A percentile compares a stretch with the other conserved stretches of the same genome.
Conservation (phyloP, 1,284 basidiomycete genomes). For the Ustilago xerochloae region DNA sequence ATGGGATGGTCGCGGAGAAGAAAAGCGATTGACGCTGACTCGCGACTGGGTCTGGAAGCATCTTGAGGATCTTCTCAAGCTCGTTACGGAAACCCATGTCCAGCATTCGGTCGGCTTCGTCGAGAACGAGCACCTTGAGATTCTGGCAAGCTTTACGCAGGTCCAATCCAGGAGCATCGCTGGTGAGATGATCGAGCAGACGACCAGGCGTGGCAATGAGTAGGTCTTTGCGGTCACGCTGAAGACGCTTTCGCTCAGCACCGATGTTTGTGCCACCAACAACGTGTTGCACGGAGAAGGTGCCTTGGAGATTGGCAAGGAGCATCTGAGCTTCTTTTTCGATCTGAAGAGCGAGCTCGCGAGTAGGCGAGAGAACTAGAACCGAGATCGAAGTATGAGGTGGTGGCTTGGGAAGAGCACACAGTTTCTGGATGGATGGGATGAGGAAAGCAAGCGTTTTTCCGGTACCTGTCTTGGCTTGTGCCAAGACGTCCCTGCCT, state of each 20-base stretch:
- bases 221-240: conserved; percentile 67
- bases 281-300: conserved; percentile 67
- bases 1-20: conserved; percentile 71
- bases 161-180: conserved; percentile 64
- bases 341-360: conserved; percentile 71
- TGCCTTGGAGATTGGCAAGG: conserved; percentile 45
- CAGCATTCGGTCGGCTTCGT: conserved; percentile 71
- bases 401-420: conserved; percentile 39
- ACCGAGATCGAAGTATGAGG: conserved; percentile 55
- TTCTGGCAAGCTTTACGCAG: conserved; percentile 57
- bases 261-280: conserved; percentile 71
- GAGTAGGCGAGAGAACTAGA: conserved; percentile 71
- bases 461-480: conserved; percentile 92
- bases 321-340: conserved; percentile 61
- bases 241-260: conserved; percentile 65
- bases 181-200: conserved; percentile 70
- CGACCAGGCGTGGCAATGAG: conserved; percentile 72
- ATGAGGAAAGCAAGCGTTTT: conserved; percentile 92
- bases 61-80: conserved; percentile 63
- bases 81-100: conserved; percentile 67
- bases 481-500: conserved; percentile 74
- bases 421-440: conserved; percentile 79
- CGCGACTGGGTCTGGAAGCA: conserved; percentile 66
- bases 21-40: conserved; percentile 71
- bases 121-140: conserved; percentile 69